Evolutionary conservation across 331 rosid genomes (phyloP).

Genomic region (Arachis monticola): DNA sequence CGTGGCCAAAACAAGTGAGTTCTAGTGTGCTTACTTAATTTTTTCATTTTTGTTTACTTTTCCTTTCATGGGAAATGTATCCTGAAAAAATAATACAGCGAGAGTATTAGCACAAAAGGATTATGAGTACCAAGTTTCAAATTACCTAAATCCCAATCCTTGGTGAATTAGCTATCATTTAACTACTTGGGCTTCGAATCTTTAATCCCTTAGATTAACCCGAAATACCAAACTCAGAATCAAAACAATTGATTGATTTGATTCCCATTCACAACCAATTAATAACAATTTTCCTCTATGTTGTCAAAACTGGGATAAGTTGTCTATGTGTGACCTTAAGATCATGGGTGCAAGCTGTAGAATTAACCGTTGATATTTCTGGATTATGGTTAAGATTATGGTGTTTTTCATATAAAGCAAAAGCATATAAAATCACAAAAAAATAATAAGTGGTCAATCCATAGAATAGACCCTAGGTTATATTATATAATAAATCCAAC

Average conservation of each 20-base stretch:
- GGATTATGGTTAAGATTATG: neutral
- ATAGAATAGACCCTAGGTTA: too few relatives aligned
- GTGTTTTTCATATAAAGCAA: neutral
- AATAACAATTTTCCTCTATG: neutral
- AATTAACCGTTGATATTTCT: too few relatives aligned
- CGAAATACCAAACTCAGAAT: neutral
- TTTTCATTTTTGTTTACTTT: neutral
- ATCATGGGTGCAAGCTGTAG: too few relatives aligned
- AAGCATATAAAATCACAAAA: neutral
- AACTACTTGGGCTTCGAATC: neutral
- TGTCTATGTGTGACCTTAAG: too few relatives aligned
- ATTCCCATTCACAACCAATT: neutral
- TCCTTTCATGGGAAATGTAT: neutral
- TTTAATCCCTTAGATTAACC: neutral
- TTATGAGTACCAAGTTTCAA: neutral
- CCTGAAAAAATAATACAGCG: neutral
- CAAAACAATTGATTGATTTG: neutral
- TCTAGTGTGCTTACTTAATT: conserved; percentile 11
- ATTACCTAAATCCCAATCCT: neutral
- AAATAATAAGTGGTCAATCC: too few relatives aligned
- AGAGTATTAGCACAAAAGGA: neutral
- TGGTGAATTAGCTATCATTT: neutral
- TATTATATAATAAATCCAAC: too few relatives aligned
- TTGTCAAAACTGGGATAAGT: neutral
- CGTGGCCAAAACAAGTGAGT: conserved; percentile 88